Evolutionary conservation across 2,329 filamentous ascomycete genomes (phyloP).

Genomic region (Trichoderma harzianum): DNA sequence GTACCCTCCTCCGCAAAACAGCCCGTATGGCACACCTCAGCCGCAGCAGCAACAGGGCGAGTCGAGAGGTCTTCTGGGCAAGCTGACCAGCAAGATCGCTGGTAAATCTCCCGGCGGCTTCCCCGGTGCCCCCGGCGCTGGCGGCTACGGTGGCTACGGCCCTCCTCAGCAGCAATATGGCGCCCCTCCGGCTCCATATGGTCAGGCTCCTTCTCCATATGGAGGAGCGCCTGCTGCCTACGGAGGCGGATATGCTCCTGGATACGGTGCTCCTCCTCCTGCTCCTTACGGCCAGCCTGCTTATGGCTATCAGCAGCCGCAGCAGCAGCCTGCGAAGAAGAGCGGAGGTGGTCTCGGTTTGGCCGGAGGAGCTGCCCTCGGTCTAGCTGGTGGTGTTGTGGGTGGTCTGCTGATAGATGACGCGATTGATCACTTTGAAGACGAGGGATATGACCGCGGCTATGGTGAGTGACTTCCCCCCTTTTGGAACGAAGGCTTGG

Average conservation of each 20-base stretch:
- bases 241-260: neutral
- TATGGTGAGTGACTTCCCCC: constrained; percentile 34
- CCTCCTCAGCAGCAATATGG: constrained; percentile 29
- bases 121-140: constrained; percentile 29
- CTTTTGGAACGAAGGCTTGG: no score
- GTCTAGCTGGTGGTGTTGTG: constrained; percentile 75
- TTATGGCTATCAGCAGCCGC: constrained; percentile 29
- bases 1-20: constrained; percentile 23
- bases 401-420: constrained; percentile 71
- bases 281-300: constrained; percentile 24
- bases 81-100: constrained; percentile 48
- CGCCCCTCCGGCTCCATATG: constrained; percentile 23
- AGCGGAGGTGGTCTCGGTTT: constrained; percentile 55
- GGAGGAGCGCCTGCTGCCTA: constrained; percentile 5
- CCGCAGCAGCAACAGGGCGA: constrained; percentile 35
- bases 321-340: constrained; percentile 38
- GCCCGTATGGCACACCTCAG: constrained; percentile 19
- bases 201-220: neutral
- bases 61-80: constrained; percentile 47
- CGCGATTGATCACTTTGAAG: constrained; percentile 60
- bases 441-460: constrained; percentile 53
- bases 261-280: constrained; percentile 21
- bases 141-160: constrained; percentile 27
- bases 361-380: constrained; percentile 70
- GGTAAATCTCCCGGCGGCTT: constrained; percentile 22